Evolutionary conservation across 306 rosid genomes (phyloP), one percentile per base, ranked within the genome.

Genomic region (Cucurbita pepo): DNA sequence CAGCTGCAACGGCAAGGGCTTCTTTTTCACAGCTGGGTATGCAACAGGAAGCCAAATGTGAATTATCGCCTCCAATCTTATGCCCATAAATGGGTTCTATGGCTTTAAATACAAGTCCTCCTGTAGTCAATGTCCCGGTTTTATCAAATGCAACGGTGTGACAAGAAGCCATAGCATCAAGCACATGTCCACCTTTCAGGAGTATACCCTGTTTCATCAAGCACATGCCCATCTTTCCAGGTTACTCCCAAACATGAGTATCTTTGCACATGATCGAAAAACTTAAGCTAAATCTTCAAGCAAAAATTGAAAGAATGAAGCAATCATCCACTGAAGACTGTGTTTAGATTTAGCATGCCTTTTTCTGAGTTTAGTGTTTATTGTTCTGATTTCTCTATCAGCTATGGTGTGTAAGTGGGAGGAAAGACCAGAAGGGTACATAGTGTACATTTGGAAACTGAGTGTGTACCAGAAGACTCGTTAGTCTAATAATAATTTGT

Each of bases 1-100:
- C 97, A 45, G 99, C 91, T 60, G 99, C 99, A 69, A 94, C 99
- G 37, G 97, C 99, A 69, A 91, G 99, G 71, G 99, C 99, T 86
- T 91, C 95, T 67, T 89, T 91, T 82, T 94, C 99, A 83, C 99
- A 94, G 80, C 85, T 89, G 41, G 99, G 97, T 79, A 85, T 72
- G 79, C 99, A 94, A 56, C 97, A 94, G 76, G 92, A 84, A 74
- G 85, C 67, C 63, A 85, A 69, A 22, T 63, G 66, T 44, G 90
- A 76, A 72, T 75, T 78, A 41, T 56, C 79, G 15, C 73, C 80
- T 75, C 74, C 69, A 58, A 71, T 50, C 10, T 12, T 72, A 80
- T 91, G 99, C 79, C 99, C 99, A 78, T 82, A 94, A 69, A 94
- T 91, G 52, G 99, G 99, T 76, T 94, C 99, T 73, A 94, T 82